Base-by-base conservation (phyloP, 495 filamentous ascomycete genomes). In the Neohortaea acidophila region DNA sequence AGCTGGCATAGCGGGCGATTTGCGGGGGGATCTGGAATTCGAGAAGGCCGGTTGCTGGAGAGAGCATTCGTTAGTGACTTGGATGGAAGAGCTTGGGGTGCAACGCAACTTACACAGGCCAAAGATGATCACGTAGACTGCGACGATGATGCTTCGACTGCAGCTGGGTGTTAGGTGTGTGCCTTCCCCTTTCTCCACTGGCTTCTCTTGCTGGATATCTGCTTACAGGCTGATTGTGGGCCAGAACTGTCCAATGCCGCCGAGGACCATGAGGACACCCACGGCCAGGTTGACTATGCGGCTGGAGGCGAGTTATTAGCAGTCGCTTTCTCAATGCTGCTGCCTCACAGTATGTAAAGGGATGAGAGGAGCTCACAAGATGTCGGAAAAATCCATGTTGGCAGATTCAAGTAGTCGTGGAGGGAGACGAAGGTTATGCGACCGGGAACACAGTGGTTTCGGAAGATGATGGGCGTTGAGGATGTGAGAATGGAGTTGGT, bases 21-120 rank as follows among this genome's bases (percentile, higher is more conserved):
- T 93, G 85, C 23, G 85, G 82, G 3, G 91, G 91, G 48, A 94
- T 84, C 61, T 92, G 86, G 62, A 94, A 89, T 62, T 99, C 89
- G 41, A 83, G 72, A 19, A 81, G 59, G 9, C 59, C 68, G 39
- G 70, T 76, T 13, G 62, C 75, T 81, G 23, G 43, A 37, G 21
- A 44, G 39, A 32, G 43, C 9, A 28, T 24, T 3, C 13, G 32
- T 25, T 37, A 33, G 52, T 27, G 28, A n/a, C n/a, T n/a, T n/a
- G n/a, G 15, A 24, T 25, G 19, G 8, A 8, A 38, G 3, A 6
- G 7, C 11, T 39, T 29, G 19, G 25, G 21, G 20, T 26, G 27
- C 9, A 35, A 7, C 2, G 24, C 9, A 10, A 10, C 79, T 50
- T 70, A 91, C 85, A 70, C 40, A 84, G 67, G 54, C 91, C 89